Evolutionary conservation across 495 filamentous ascomycete species (phyloP).

Genomic region (Tuber calosporum): DNA sequence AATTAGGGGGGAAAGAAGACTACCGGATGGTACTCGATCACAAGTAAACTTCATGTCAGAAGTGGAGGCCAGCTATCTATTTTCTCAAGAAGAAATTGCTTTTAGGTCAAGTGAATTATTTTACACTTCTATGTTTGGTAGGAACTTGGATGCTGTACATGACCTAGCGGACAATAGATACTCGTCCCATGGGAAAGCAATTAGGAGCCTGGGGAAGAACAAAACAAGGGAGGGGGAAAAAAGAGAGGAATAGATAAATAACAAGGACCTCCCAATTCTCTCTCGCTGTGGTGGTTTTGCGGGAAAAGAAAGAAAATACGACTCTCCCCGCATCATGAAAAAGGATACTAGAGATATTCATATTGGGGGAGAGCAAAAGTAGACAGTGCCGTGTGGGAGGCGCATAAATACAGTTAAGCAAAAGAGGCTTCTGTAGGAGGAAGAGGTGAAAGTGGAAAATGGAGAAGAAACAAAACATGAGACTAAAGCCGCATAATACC

Average conservation of each 20-base stretch:
- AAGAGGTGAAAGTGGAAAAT: conserved; percentile 20
- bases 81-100: background rate
- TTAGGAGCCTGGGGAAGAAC: background rate
- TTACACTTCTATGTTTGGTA: conserved; percentile 14
- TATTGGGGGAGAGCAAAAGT: background rate
- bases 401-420: background rate
- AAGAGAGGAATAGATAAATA: background rate
- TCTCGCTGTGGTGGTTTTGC: background rate
- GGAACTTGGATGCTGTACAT: conserved; percentile 7
- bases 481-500: conserved; percentile 26
- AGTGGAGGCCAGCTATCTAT: background rate
- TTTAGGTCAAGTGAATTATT: conserved; percentile 16
- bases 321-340: background rate
- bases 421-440: background rate
- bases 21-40: too few relatives aligned
- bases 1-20: background rate
- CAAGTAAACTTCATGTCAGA: background rate
- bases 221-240: background rate
- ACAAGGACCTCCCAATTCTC: background rate
- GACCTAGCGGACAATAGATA: background rate
- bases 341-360: background rate
- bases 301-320: background rate
- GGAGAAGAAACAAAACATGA: conserved; percentile 10
- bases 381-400: background rate
- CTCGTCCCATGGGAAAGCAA: conserved; percentile 2